These are phyloP conservation scores for Colletotrichum echinochloae DNA, from an alignment of 2,329 filamentous ascomycete species.

Conservation along the genomic window DNA sequence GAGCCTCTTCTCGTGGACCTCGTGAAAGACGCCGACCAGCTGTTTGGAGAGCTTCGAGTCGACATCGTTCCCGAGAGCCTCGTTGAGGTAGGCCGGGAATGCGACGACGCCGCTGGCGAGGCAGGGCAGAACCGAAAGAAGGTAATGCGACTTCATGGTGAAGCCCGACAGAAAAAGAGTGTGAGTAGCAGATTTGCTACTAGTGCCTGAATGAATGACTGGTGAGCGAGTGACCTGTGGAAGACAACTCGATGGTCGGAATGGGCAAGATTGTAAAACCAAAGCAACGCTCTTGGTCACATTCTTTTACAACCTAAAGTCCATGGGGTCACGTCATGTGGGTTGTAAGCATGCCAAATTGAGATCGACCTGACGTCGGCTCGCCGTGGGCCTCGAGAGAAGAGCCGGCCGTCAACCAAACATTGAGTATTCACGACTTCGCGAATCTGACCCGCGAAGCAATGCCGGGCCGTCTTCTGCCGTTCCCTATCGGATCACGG, in stretches of 20 bases:
- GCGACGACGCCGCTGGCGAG: conserved; percentile 23
- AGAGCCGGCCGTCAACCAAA: neutral
- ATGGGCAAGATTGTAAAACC: conserved; percentile 30
- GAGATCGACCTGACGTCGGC: conserved; percentile 9
- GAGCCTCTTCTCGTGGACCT: conserved; percentile 40
- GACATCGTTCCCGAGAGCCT: conserved; percentile 27
- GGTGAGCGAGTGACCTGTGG: neutral
- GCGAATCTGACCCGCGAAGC: neutral
- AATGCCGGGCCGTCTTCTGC: neutral
- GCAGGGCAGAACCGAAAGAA: conserved; percentile 34
- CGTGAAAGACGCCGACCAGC: conserved; percentile 28
- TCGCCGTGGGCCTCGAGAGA: neutral
- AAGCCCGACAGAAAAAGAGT: conserved; percentile 19
- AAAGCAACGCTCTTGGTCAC: conserved; percentile 13
- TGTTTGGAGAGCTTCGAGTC: conserved; percentile 18
- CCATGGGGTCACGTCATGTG: neutral
- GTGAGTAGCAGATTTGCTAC: conserved; percentile 13
- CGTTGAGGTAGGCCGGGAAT: conserved; percentile 38
- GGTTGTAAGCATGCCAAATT: neutral
- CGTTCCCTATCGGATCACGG: neutral
- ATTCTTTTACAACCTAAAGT: conserved; percentile 6
- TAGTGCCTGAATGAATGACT: conserved; percentile 22
- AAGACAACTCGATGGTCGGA: neutral
- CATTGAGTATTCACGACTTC: neutral
- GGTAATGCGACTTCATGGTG: conserved; percentile 24